Evolutionary conservation across 345 rosid genomes (phyloP).

Genomic region (Citrus mangshanensis): DNA sequence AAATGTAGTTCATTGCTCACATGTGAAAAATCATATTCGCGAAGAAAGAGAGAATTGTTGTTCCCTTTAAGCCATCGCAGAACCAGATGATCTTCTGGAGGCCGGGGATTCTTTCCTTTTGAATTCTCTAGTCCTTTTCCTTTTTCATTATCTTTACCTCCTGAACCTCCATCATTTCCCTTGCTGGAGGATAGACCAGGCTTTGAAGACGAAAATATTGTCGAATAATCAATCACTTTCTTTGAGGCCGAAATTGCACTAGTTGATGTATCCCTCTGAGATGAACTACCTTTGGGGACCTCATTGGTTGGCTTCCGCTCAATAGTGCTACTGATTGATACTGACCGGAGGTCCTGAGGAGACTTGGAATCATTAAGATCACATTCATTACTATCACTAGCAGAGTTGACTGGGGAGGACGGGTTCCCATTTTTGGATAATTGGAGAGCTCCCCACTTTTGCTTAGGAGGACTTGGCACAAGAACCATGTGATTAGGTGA

Average conservation of each 20-base stretch:
- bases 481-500: constrained; percentile 69
- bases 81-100: constrained; percentile 44
- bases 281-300: constrained; percentile 1
- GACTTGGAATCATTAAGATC: constrained; percentile 14
- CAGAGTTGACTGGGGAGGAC: constrained; percentile 9
- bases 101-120: constrained; percentile 7
- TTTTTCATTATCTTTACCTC: constrained; percentile 3
- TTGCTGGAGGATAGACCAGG: constrained; percentile 19
- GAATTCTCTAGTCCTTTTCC: constrained; percentile 1
- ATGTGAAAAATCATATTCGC: constrained; percentile 64
- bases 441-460: constrained; percentile 20
- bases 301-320: constrained; percentile 6
- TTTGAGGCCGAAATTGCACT: background rate
- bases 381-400: constrained; percentile 3
- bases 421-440: constrained; percentile 12
- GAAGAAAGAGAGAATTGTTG: constrained; percentile 56
- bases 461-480: constrained; percentile 36
- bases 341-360: constrained; percentile 19
- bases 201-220: constrained; percentile 22
- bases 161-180: constrained; percentile 8
- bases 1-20: constrained; percentile 38
- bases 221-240: constrained; percentile 1
- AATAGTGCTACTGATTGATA: constrained; percentile 8
- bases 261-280: constrained; percentile 1
- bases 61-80: constrained; percentile 50